A percentile compares a stretch with the other conserved stretches of the same genome.
Evolutionary conservation across 2,329 filamentous ascomycete genomes (phyloP).

Genomic region (Atkinsonella hypoxylon): DNA sequence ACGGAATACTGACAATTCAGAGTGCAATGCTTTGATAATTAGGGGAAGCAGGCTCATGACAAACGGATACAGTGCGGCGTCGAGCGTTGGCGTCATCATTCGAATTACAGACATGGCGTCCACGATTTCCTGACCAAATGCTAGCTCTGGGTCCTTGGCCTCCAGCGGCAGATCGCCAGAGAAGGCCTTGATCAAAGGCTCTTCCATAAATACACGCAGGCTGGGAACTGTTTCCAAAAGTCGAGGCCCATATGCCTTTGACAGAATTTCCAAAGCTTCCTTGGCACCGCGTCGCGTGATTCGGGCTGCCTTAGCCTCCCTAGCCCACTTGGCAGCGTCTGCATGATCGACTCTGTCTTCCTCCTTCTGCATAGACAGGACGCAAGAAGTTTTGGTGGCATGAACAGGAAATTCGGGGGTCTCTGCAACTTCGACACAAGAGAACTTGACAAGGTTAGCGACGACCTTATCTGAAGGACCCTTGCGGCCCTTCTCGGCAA

Average conservation of each 20-base stretch:
- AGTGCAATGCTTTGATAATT: constrained; percentile 79
- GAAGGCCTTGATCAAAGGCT: constrained; percentile 66
- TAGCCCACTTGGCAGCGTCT: constrained; percentile 81
- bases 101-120: constrained; percentile 89
- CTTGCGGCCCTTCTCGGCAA: constrained; percentile 66
- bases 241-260: constrained; percentile 62
- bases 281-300: constrained; percentile 90
- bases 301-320: constrained; percentile 76
- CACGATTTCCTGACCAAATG: constrained; percentile 81
- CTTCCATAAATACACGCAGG: constrained; percentile 68
- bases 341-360: constrained; percentile 89
- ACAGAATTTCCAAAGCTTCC: constrained; percentile 81
- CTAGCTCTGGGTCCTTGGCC: constrained; percentile 59
- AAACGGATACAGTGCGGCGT: constrained; percentile 63
- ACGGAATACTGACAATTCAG: constrained; percentile 78
- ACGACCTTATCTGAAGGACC: constrained; percentile 93
- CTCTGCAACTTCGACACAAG: constrained; percentile 93
- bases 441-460: constrained; percentile 91
- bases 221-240: constrained; percentile 79
- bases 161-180: constrained; percentile 57
- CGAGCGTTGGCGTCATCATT: constrained; percentile 82
- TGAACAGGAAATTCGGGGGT: constrained; percentile 91
- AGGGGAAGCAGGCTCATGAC: constrained; percentile 74
- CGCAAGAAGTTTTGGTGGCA: constrained; percentile 62
- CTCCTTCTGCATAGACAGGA: constrained; percentile 91